These are phyloP conservation scores for Eucalyptus melliodora DNA, from an alignment of 345 rosid genomes.

Conservation along the genomic window DNA sequence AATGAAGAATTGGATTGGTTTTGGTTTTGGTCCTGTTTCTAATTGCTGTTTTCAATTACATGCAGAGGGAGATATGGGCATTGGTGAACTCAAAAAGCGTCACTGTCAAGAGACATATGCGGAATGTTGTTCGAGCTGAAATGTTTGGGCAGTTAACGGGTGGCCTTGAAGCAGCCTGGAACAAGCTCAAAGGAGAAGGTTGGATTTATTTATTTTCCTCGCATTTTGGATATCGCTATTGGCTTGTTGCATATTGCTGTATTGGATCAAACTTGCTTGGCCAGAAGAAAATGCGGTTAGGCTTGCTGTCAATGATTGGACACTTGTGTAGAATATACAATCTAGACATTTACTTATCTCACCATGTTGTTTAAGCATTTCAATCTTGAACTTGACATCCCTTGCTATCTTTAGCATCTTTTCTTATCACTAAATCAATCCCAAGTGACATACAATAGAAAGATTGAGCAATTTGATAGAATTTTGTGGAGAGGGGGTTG, in stretches of 20 bases:
- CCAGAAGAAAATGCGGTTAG: background rate
- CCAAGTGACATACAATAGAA: background rate
- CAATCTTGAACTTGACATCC: background rate
- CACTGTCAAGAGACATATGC: constrained; percentile 22
- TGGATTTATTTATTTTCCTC: background rate
- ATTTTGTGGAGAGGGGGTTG: background rate
- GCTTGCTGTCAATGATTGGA: background rate
- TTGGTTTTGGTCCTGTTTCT: background rate
- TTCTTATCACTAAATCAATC: background rate
- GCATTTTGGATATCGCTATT: background rate
- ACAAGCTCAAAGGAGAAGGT: constrained; percentile 97
- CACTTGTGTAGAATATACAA: background rate
- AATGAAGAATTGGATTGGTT: background rate
- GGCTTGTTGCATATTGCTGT: background rate
- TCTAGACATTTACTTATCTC: background rate
- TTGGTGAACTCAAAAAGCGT: constrained; percentile 43
- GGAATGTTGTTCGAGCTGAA: constrained; percentile 59
- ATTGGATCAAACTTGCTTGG: background rate
- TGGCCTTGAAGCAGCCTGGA: constrained; percentile 98
- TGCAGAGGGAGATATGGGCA: constrained; percentile 56
- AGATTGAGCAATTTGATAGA: background rate
- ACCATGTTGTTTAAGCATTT: background rate
- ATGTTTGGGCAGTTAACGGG: constrained; percentile 91
- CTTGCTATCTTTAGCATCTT: background rate
- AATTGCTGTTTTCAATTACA: background rate